phyloP scores from a whole-genome alignment of 1,284 basidiomycete genomes.

The Fomitopsis palustris region DNA sequence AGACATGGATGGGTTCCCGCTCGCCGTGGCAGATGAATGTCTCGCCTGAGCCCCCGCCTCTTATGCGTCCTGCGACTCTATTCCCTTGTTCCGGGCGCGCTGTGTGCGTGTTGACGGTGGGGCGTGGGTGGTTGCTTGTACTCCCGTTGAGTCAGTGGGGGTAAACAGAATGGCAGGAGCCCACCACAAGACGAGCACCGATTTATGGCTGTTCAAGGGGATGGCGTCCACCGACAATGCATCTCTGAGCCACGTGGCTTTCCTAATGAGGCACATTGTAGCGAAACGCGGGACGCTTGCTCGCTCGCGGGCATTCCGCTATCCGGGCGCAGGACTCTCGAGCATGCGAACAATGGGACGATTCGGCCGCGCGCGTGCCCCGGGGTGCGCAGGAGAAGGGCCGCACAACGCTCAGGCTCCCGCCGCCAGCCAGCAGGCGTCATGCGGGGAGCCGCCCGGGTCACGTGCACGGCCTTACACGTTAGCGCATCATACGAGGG shows the following conservation, averaged over 20 bases:
- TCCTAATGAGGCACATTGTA: not conserved
- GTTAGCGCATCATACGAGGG: conserved; percentile 1
- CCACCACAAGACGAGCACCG: not conserved
- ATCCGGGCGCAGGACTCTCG: not conserved
- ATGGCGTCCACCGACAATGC: not conserved
- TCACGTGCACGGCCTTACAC: conserved; percentile 2
- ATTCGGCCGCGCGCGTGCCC: not conserved
- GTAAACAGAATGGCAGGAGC: not conserved
- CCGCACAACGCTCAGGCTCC: not conserved
- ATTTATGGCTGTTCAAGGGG: conserved; percentile 1
- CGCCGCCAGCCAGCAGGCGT: not conserved
- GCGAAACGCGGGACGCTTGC: not conserved
- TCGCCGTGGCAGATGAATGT: not conserved
- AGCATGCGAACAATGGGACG: not conserved
- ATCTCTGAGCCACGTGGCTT: not conserved
- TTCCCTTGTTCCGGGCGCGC: not conserved
- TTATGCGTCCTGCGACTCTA: not conserved
- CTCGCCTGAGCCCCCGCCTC: conserved; percentile 6
- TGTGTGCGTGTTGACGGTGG: not conserved
- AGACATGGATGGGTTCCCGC: conserved; percentile 40
- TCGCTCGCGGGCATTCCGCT: not conserved
- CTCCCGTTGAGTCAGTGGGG: not conserved
- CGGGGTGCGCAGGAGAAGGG: not conserved
- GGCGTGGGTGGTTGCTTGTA: not conserved
- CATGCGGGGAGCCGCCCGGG: not conserved